Base-by-base conservation (phyloP, 2,329 filamentous ascomycete species). In the Furcasterigmium furcatum region DNA sequence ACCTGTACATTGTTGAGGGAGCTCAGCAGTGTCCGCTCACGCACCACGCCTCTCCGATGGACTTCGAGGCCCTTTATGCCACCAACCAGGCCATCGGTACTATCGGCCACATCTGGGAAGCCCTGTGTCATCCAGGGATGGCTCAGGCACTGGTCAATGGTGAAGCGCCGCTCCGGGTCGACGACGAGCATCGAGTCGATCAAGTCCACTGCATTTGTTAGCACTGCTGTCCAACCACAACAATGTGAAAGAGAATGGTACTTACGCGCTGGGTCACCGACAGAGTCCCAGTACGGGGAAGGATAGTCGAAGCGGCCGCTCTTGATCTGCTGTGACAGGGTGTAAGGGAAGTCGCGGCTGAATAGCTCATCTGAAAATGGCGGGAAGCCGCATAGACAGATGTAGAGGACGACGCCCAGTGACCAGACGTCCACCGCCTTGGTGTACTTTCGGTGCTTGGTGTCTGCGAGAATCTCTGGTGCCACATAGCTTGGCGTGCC, bases 401-500 rank as follows among this genome's bases (percentile, higher is more conserved):
- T 97, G 68, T 97, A 99, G 20, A 99, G 76, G 4, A 99, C 92
- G 4, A 99, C 94, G n/a, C 94, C 94, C 1, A 97, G 77, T 2
- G 91, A 96, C 94, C 94, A 97, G 35, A 97, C 77, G 63, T 99
- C 94, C 9, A 99, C 94, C 4, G 91, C 91, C 58, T 91, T 89
- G 45, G 91, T 96, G 69, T 99, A 99, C 60, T 88, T 88, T 53
- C 94, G 84, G 50, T 90, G 81, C 57, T 82, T 85, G 16, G 80
- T 83, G 51, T 91, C 87, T 58, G 91, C 87, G 5, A 99, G 74
- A 46, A 99, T 96, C 64, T 99, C 94, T 1, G 94, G 94, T 1
- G 95, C 94, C 49, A 97, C 92, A 62, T 99, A 96, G 65, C 88
- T 94, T 6, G 92, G 94, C n/a, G 94, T 99, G 52, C 94, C 94